Evolutionary conservation across 179 eudicot genomes (phyloP), one percentile per base, ranked within the genome.

Genomic region (Spinacia oleracea): DNA sequence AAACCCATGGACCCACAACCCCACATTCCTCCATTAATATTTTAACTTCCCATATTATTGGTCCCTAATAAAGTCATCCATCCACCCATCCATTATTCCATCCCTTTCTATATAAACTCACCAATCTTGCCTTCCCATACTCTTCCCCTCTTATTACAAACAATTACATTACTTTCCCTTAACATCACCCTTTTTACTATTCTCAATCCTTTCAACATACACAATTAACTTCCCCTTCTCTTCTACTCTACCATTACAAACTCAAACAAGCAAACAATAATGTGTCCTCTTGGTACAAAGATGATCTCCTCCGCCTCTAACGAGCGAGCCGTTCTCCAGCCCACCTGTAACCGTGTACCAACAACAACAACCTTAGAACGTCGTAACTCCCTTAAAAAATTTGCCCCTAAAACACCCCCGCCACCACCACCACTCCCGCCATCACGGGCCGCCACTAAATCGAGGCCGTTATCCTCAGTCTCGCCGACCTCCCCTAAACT

Each of bases 401-500:
- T 74, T 48, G 55, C 34, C 42, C 72, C 78, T 2, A 70, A 70
- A 63, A 64, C 84, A 5, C 75, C 81, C 0, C 78, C 78, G 2
- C 75, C 77, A 21, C 65, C 76, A 0, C 83, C 83, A 0, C 81
- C 64, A 14, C 71, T 59, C 16, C 81, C 78, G 23, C 31, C 70
- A 4, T 76, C 78, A 70, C 75, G 66, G 0, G 31, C 68, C 38
- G 10, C 50, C 38, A 5, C 50, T 23, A 34, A 43, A 43, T 11
- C 56, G 11, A 73, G 78, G 14, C 78, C 74, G 4, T 42, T 62
- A 15, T 18, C 42, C 10, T n/a, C 75, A 0, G 23, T 55, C 43
- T 40, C 76, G 15, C 76, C 81, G 9, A 70, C 85, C 16, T 78
- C 85, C 15, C 79, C 85, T 35, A 80, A 73, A 32, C 76, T 83